Base-by-base conservation (phyloP, 495 filamentous ascomycete genomes). In the Aspergillus carlsbadensis region DNA sequence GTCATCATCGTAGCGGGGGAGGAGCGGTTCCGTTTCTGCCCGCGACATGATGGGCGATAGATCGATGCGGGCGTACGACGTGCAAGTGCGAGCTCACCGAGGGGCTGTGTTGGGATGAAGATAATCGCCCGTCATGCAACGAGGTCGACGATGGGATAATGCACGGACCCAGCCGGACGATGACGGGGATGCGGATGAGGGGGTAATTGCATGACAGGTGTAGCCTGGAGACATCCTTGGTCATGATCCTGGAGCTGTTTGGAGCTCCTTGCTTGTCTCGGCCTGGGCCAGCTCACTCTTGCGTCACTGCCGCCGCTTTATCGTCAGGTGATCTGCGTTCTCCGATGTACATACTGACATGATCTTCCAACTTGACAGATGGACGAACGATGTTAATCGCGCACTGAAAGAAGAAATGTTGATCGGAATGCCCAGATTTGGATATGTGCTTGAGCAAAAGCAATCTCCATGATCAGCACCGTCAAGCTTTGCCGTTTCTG, bases 1-100 rank as follows among this genome's bases (percentile, higher is more conserved):
- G 60, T 92, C 89, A 69, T 94, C 87, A 57, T 86, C 79, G 73
- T 96, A 96, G 59, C 85, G 87, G 61, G 92, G 87, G 29, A 96
- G 84, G 26, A 96, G 80, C 39, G 91, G 90, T 59, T 92, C 82
- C 17, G 79, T 85, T 59, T 90, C 87, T 58, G 73, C 74, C 17
- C 76, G 67, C 78, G 78, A 64, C 79, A 87, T 81, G 49, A 56
- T 72, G 64, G 49, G 48, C 49, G 53, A 42, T 21, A 33, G 37
- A 18, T 13, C 40, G n/a, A 39, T 7, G 34, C 15, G 15, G 34
- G 11, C 26, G n/a, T 39, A 55, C 37, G n/a, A 49, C 31, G 49
- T 20, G 24, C 31, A 13, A 26, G 26, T 10, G 21, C 43, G 22
- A 33, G 29, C 46, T 50, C 54, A 50, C 45, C 37, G 54, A 40